These are phyloP conservation scores for Penicillium sp. DNA, from an alignment of 2,329 filamentous ascomycete genomes.

Conservation along the genomic window DNA sequence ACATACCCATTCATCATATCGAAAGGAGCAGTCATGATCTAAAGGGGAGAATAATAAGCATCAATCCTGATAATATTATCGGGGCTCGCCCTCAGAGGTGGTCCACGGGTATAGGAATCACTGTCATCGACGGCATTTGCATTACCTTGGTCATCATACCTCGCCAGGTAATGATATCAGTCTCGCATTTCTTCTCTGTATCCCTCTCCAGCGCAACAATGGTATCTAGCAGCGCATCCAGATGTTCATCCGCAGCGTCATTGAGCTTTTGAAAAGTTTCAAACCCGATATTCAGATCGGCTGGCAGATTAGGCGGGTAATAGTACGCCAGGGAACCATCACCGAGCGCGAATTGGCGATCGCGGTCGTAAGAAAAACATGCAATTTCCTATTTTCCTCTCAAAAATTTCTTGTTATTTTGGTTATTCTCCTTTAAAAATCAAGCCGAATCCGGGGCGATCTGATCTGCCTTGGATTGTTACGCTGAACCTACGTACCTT, in stretches of 20 bases:
- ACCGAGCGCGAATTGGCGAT: conserved; percentile 75
- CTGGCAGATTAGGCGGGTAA: conserved; percentile 73
- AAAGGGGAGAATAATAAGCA: neutral
- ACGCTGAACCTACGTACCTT: no score
- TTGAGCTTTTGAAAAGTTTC: conserved; percentile 82
- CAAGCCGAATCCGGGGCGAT: no score
- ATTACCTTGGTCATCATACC: conserved; percentile 97
- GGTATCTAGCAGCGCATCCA: conserved; percentile 79
- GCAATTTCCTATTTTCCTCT: conserved; percentile 73
- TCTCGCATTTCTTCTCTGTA: conserved; percentile 68
- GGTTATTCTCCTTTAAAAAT: no score
- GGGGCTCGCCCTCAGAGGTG: no score
- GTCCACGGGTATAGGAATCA: no score
- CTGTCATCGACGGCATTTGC: no score
- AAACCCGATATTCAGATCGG: conserved; percentile 79
- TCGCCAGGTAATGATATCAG: conserved; percentile 87
- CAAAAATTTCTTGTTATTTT: neutral
- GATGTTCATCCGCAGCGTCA: conserved; percentile 80
- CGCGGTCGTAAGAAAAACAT: conserved; percentile 88
- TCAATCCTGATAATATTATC: no score
- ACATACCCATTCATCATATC: conserved; percentile 77
- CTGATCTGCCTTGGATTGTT: no score
- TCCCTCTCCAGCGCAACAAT: conserved; percentile 74
- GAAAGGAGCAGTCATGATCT: conserved; percentile 87
- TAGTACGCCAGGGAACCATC: conserved; percentile 86